Base-by-base conservation (phyloP, 306 rosid genomes). In the Parietaria judaica region DNA sequence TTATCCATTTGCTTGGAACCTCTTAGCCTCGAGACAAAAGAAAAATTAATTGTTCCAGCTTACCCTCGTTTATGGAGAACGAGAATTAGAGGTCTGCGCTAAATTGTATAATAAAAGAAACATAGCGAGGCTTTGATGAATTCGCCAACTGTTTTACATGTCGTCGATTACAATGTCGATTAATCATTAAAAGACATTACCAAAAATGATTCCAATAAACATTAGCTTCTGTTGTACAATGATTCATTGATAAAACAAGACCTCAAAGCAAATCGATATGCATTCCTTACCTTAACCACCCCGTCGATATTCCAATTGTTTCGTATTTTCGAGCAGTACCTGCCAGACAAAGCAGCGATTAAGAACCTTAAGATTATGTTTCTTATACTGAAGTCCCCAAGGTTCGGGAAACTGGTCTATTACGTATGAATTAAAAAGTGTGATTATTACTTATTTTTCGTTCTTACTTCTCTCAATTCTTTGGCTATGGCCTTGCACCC, bases 401-500 rank as follows among this genome's bases (percentile, higher is more conserved):
- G 34, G 37, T 17, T 45, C 55, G 11, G 39, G 47, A 17, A 2
- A n/a, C 37, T 14, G 54, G 15, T 39, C 37, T 63, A 7, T 15
- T 16, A 34, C 35, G 54, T 10, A 54, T 45, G 37, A 23, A 23
- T 14, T 11, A 4, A n/a, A 31, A 16, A 44, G 17, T 65, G 9
- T 6, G 4, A 2, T 0, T 10, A 4, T 49, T 2, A 49, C 10
- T 49, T 49, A 1, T 49, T 10, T 7, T 49, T n/a, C 13, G 10
- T 5, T n/a, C 53, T 49, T 79, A 85, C 96, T 65, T 92, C 88
- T 68, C 82, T 68, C 7, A 88, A 72, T 69, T 85, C 82, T 56
- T 72, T 88, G 39, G 96, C 98, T 63, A 91, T 79, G 31, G 95
- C 95, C 76, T 92, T 92, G 89, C 96, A 92, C 66, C 98, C 98